Evolutionary conservation across 805 yeast genomes (phyloP).

Genomic region (Priceomyces castillae): DNA sequence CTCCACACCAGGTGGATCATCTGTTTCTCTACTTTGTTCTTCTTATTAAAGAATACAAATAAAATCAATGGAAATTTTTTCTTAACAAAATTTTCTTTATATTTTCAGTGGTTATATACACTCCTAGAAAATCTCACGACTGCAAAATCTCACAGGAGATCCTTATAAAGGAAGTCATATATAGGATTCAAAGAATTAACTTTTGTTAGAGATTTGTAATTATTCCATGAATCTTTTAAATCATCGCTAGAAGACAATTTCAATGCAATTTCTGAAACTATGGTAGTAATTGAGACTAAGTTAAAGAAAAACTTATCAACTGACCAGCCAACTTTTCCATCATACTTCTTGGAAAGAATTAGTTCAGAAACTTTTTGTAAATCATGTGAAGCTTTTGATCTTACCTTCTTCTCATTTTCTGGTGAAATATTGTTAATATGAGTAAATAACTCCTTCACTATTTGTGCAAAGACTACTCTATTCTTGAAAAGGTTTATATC

Average conservation of each 20-base stretch:
- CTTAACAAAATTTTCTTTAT: not conserved
- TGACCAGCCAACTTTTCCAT: conserved; percentile 17
- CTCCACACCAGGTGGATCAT: not conserved
- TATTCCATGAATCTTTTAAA: not conserved
- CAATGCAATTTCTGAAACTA: not conserved
- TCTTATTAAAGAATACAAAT: not conserved
- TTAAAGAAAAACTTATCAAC: conserved; percentile 10
- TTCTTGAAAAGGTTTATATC: conserved; percentile 1
- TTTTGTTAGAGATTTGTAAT: not conserved
- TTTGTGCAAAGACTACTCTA: not conserved
- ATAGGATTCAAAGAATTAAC: not conserved
- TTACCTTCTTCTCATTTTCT: not conserved
- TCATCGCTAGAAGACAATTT: not conserved
- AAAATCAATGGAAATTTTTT: not conserved
- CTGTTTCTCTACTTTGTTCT: not conserved
- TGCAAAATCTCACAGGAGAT: not conserved
- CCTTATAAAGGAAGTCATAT: not conserved
- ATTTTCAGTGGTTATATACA: not conserved
- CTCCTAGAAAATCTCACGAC: not conserved
- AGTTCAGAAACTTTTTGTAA: conserved; percentile 1
- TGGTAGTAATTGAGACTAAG: conserved; percentile 2
- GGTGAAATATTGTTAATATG: not conserved
- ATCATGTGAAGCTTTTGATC: conserved; percentile 1
- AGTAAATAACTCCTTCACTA: not conserved
- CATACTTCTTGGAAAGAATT: conserved; percentile 4